Conservation (phyloP, 371 early-diverging fungal genomes). For the Apophysomyces ossiformis region DNA sequence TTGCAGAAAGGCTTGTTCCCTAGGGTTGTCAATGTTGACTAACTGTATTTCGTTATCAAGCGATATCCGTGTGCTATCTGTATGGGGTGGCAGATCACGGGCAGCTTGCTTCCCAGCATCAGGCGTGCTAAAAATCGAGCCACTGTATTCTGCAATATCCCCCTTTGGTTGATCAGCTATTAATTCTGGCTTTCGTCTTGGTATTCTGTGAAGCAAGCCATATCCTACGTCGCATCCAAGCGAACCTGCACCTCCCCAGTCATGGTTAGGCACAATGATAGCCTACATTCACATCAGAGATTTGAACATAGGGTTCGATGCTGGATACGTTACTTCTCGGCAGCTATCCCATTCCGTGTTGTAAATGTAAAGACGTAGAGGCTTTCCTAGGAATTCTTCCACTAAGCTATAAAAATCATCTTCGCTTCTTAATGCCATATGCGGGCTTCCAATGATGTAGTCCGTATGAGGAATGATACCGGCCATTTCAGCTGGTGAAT, state of each 20-base stretch:
- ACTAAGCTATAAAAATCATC: slow-evolving; percentile 67
- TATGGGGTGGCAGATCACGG: not conserved
- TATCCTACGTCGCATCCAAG: slow-evolving; percentile 76
- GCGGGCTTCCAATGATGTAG: slow-evolving; percentile 71
- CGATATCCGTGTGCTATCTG: not conserved
- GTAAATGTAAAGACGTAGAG: slow-evolving; percentile 64
- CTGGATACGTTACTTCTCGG: slow-evolving; percentile 54
- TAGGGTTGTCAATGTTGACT: not conserved
- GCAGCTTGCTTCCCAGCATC: not conserved
- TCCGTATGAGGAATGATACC: slow-evolving; percentile 67
- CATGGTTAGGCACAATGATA: slow-evolving; percentile 69
- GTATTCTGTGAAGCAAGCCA: slow-evolving; percentile 32
- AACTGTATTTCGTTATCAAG: not conserved
- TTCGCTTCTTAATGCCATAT: slow-evolving; percentile 56
- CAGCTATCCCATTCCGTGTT: slow-evolving; percentile 68
- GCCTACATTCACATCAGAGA: slow-evolving; percentile 31
- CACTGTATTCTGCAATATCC: not conserved
- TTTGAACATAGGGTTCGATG: not conserved
- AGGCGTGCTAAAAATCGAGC: slow-evolving; percentile 8
- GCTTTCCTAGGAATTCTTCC: slow-evolving; percentile 58
- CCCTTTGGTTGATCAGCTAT: not conserved
- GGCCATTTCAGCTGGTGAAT: slow-evolving; percentile 73
- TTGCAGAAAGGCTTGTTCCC: not conserved
- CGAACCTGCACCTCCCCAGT: slow-evolving; percentile 74
- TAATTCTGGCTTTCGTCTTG: not conserved